Evolutionary conservation across 495 filamentous ascomycete genomes (phyloP).

Genomic region (Rhypophila decipiens): DNA sequence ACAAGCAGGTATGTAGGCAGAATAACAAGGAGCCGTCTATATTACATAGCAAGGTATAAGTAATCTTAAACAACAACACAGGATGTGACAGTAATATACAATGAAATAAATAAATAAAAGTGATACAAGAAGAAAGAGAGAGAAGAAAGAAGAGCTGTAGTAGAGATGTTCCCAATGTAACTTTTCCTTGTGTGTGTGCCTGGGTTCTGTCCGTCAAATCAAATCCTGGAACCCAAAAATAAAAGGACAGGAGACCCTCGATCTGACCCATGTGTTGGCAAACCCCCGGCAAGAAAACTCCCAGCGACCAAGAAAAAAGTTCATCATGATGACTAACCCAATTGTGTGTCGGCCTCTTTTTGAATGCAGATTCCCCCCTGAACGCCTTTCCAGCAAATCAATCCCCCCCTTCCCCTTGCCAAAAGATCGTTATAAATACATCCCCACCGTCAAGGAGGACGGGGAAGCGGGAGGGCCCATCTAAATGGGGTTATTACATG

Average conservation of each 20-base stretch:
- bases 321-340: neutral
- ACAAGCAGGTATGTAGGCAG: too few species aligned
- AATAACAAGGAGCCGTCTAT: too few species aligned
- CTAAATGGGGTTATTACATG: neutral
- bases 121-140: neutral
- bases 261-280: neutral
- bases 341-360: neutral
- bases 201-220: neutral
- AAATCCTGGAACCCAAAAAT: neutral
- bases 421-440: neutral
- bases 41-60: too few species aligned
- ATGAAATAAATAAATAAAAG: neutral
- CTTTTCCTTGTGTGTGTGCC: too few species aligned
- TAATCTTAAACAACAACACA: too few species aligned
- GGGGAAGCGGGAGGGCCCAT: neutral
- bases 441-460: neutral
- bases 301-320: neutral
- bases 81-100: too few species aligned
- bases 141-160: neutral
- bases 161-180: neutral
- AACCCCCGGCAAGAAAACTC: neutral
- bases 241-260: neutral
- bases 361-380: too few species aligned
- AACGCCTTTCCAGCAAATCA: too few species aligned
- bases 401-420: too few species aligned